Percentiles rank a stretch among this genome's conserved stretches.
phyloP scores from a whole-genome alignment of 148 eudicot genomes.

The Rhododendron vialii region DNA sequence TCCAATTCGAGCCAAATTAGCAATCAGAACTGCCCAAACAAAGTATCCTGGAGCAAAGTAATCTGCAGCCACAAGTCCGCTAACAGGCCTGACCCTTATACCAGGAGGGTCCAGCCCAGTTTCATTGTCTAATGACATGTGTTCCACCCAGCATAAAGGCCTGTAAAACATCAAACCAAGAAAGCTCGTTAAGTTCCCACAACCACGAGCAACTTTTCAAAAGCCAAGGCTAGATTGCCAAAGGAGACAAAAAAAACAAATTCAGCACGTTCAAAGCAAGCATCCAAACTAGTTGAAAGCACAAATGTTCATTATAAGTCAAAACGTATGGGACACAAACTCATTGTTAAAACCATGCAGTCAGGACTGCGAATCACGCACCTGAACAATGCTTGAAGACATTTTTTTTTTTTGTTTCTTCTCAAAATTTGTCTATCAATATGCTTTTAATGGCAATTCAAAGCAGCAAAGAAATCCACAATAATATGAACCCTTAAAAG shows the following conservation, averaged over 20 bases:
- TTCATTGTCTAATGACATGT: conserved; percentile 9
- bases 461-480: background rate
- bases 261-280: background rate
- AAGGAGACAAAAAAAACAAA: background rate
- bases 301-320: background rate
- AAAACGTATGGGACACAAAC: background rate
- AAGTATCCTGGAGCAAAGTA: conserved; percentile 11
- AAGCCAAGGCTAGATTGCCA: background rate
- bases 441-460: background rate
- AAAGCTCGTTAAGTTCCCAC: background rate
- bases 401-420: background rate
- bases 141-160: conserved; percentile 8
- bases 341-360: background rate
- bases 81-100: conserved; percentile 7
- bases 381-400: background rate
- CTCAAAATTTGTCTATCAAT: background rate
- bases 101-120: conserved; percentile 7
- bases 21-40: conserved; percentile 9
- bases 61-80: conserved; percentile 9
- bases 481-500: background rate
- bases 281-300: background rate
- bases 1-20: conserved; percentile 8
- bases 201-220: background rate
- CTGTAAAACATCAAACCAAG: conserved; percentile 1
- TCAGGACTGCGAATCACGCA: background rate